Conservation (phyloP, 2,329 filamentous ascomycete species). For the Fusarium sp. region DNA sequence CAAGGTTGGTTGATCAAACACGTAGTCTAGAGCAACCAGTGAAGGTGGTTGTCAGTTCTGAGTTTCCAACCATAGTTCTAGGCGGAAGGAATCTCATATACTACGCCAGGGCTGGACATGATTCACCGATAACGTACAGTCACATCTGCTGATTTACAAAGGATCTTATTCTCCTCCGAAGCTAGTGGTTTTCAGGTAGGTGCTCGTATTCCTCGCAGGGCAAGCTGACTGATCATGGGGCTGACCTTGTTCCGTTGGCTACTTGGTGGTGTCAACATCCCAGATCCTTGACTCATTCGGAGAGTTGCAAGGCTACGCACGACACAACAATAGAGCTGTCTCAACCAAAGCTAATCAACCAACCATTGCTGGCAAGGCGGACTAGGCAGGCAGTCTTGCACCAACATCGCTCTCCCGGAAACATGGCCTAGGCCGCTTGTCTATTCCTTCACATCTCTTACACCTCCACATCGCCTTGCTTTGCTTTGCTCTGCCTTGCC, state of each 20-base stretch:
- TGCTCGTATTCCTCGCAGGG: background rate
- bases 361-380: background rate
- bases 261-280: background rate
- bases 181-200: slow-evolving; percentile 20
- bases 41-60: background rate
- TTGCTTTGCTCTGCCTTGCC: background rate
- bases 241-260: background rate
- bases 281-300: background rate
- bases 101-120: background rate
- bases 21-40: background rate
- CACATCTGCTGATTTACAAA: slow-evolving; percentile 14
- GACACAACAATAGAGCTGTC: background rate
- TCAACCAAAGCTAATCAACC: background rate
- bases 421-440: slow-evolving; percentile 25
- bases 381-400: background rate
- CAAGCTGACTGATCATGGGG: background rate
- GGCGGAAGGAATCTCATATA: background rate
- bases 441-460: slow-evolving; percentile 29
- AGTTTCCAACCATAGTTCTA: background rate
- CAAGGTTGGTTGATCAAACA: background rate
- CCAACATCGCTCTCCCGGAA: slow-evolving; percentile 1
- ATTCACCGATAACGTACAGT: background rate
- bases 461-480: slow-evolving; percentile 2
- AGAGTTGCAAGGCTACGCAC: background rate
- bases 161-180: slow-evolving; percentile 4